Evolutionary conservation across 78 protist species (phyloP).

Genomic region (Speleostelium caveatum): DNA sequence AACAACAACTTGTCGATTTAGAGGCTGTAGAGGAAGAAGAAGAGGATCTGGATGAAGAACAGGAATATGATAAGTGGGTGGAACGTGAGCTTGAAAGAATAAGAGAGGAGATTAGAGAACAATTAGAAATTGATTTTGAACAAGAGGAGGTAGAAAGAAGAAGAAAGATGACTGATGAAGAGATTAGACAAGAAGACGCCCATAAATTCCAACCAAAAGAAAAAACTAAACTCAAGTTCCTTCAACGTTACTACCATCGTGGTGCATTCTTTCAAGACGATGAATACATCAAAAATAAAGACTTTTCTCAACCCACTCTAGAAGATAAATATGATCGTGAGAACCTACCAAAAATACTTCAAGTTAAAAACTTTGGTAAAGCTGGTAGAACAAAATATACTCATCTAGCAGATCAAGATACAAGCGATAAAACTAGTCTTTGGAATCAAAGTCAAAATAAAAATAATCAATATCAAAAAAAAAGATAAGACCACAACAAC

Average conservation of each 20-base stretch:
- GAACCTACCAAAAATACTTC: conserved; percentile 70
- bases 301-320: conserved; percentile 65
- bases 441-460: conserved; percentile 36
- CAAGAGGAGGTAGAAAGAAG: conserved; percentile 35
- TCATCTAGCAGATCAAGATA: conserved; percentile 81
- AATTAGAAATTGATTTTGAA: conserved; percentile 6
- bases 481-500: no score
- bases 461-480: background rate
- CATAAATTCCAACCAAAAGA: background rate
- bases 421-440: conserved; percentile 17
- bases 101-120: conserved; percentile 7
- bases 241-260: conserved; percentile 80
- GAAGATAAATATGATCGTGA: conserved; percentile 65
- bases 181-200: conserved; percentile 34
- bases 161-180: conserved; percentile 55
- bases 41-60: conserved; percentile 20
- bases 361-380: conserved; percentile 82
- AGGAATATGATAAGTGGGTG: conserved; percentile 47
- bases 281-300: conserved; percentile 70
- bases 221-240: conserved; percentile 43
- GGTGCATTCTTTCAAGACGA: conserved; percentile 87
- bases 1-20: background rate
- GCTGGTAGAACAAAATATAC: conserved; percentile 80
- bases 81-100: conserved; percentile 47
- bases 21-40: conserved; percentile 31